These are phyloP conservation scores for Bipolaris zeicola DNA, from an alignment of 2,329 filamentous ascomycete genomes.

Conservation along the genomic window DNA sequence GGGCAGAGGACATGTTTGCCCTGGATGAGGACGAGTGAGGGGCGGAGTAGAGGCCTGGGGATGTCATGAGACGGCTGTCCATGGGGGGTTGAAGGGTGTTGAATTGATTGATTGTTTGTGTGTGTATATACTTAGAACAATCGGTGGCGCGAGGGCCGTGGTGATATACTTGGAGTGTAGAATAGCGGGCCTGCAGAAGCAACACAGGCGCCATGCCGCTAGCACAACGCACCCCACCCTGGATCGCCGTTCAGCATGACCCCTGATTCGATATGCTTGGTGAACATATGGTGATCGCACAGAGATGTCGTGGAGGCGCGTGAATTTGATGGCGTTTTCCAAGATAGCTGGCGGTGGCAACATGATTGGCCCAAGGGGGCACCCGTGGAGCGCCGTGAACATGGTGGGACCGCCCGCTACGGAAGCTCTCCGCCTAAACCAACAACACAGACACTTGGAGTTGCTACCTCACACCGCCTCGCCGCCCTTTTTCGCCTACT, in stretches of 20 bases:
- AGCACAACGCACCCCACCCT: constrained; percentile 16
- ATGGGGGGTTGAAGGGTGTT: no score
- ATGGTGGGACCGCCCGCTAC: constrained; percentile 11
- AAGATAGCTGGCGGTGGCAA: constrained; percentile 8
- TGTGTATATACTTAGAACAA: not conserved
- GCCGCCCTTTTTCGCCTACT: constrained; percentile 16
- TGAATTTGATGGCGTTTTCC: not conserved
- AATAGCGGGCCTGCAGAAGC: not conserved
- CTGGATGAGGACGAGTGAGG: constrained; percentile 28
- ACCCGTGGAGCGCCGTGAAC: constrained; percentile 10
- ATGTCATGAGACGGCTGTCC: constrained; percentile 7
- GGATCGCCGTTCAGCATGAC: constrained; percentile 12
- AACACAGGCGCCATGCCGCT: constrained; percentile 8
- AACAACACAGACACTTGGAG: constrained; percentile 18
- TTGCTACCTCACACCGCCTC: constrained; percentile 22
- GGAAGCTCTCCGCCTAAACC: constrained; percentile 21
- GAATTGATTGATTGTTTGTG: no score
- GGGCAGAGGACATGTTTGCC: constrained; percentile 50
- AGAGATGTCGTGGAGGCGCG: constrained; percentile 2
- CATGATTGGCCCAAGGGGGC: constrained; percentile 15
- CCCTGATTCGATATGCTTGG: constrained; percentile 9
- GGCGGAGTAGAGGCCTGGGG: not conserved
- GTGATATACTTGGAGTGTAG: no score
- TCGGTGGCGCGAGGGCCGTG: not conserved
- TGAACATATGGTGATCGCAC: constrained; percentile 2